Evolutionary conservation across 2,329 filamentous ascomycete species (phyloP).

Genomic region (Metarhizium album): DNA sequence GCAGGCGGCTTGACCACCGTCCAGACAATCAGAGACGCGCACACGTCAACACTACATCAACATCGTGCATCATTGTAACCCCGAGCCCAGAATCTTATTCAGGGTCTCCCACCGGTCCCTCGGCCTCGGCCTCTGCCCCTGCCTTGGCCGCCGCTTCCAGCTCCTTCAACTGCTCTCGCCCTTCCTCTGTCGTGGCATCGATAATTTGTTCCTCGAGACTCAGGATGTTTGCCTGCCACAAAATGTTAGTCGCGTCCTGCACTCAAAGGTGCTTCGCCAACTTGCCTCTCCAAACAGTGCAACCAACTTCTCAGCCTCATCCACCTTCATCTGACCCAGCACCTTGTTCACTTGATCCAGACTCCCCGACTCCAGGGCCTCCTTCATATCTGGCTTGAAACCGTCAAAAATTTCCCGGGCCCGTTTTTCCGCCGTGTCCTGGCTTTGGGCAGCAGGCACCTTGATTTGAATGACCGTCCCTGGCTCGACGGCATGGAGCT

Average conservation of each 20-base stretch:
- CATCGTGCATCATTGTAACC: neutral
- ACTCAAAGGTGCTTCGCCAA: neutral
- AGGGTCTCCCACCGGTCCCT: slow-evolving; percentile 4
- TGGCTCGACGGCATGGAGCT: slow-evolving; percentile 91
- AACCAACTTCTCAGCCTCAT: slow-evolving; percentile 78
- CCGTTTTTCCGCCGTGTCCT: slow-evolving; percentile 51
- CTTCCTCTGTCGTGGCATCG: slow-evolving; percentile 85
- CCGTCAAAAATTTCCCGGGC: slow-evolving; percentile 69
- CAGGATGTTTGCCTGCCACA: slow-evolving; percentile 62
- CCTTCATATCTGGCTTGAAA: slow-evolving; percentile 72
- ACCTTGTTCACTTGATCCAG: slow-evolving; percentile 53
- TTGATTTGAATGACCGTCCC: slow-evolving; percentile 83
- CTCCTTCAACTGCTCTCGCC: slow-evolving; percentile 64
- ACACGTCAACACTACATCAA: neutral
- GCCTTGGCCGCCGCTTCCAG: slow-evolving; percentile 45
- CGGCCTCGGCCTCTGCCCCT: slow-evolving; percentile 12
- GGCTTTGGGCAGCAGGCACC: slow-evolving; percentile 59
- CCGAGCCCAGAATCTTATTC: slow-evolving; percentile 2
- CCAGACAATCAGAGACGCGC: neutral
- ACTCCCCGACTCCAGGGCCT: slow-evolving; percentile 77
- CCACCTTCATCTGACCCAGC: slow-evolving; percentile 76
- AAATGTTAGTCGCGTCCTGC: neutral
- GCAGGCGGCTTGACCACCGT: neutral
- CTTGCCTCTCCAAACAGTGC: slow-evolving; percentile 62
- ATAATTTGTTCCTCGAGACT: slow-evolving; percentile 90